These are phyloP conservation scores for Aschersonia sp. DNA, from an alignment of 2,329 filamentous ascomycete species.

Conservation along the genomic window DNA sequence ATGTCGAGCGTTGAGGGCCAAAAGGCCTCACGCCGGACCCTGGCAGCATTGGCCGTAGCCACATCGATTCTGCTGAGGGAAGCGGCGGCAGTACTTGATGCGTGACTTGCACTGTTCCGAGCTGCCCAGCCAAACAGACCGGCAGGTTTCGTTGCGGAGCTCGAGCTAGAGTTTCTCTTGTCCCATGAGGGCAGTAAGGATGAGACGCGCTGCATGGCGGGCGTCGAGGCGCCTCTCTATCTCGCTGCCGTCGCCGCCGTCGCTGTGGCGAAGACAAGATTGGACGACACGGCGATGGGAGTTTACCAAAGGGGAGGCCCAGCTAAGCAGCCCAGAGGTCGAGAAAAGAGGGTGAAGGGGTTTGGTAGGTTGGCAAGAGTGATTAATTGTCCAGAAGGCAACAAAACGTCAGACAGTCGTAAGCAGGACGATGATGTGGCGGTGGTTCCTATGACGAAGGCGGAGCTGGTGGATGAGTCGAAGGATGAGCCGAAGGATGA, in stretches of 20 bases:
- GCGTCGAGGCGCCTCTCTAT: slow-evolving; percentile 18
- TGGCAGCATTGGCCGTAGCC: slow-evolving; percentile 16
- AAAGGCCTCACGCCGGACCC: slow-evolving; percentile 48
- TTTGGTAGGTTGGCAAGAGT: not conserved
- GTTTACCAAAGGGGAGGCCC: too few species aligned
- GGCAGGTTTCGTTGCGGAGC: slow-evolving; percentile 12
- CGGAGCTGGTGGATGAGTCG: not conserved
- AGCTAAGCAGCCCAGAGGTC: not conserved
- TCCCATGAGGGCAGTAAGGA: slow-evolving; percentile 30
- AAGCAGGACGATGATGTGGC: too few species aligned
- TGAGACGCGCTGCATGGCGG: slow-evolving; percentile 28
- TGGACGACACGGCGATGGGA: not conserved
- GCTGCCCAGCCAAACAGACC: slow-evolving; percentile 29
- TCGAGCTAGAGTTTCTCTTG: slow-evolving; percentile 22
- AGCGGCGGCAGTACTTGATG: slow-evolving; percentile 8
- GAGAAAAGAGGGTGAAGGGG: not conserved
- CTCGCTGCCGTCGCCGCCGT: slow-evolving; percentile 14
- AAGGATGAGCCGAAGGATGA: not conserved
- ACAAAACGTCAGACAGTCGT: too few species aligned
- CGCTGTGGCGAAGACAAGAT: slow-evolving; percentile 13
- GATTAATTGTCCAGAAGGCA: too few species aligned
- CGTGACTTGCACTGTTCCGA: slow-evolving; percentile 27
- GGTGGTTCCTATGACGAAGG: too few species aligned
- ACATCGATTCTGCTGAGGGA: slow-evolving; percentile 19
- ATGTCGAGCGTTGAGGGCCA: slow-evolving; percentile 78